Base-by-base conservation (phyloP, 192 early-diverging fungal species). In the Mortierella claussenii region DNA sequence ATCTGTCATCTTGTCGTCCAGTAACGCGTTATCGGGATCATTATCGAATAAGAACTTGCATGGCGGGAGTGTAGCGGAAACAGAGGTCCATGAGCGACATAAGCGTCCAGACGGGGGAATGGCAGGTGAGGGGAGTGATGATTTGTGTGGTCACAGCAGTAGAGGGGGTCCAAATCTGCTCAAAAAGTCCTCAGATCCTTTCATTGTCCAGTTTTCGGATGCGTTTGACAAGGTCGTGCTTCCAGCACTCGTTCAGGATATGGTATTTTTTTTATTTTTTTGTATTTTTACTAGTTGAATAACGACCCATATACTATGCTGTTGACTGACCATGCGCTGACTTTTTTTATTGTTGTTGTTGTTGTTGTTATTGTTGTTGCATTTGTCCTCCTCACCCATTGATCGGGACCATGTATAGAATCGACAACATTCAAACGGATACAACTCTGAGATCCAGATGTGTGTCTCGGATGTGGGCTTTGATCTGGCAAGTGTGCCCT, bases 391-490 rank as follows among this genome's bases (percentile, higher is more conserved):
- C n/a, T n/a, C n/a, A n/a, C n/a, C n/a, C n/a, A n/a, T n/a, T n/a
- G n/a, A n/a, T n/a, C n/a, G n/a, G n/a, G n/a, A n/a, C n/a, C n/a
- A n/a, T n/a, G n/a, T n/a, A 28, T 33, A 76, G 73, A 76, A 76
- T 55, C 73, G 63, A 9, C 73, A 76, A 26, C 64, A 67, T 44
- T 76, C 73, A 8, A 67, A 67, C 24, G 73, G 73, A 42, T 76
- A 76, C 43, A 76, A 76, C 24, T 52, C 64, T 5, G 73, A 76
- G 47, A 76, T 76, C 46, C 73, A 76, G 31, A 66, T 76, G 73
- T 76, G 64, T 20, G 53, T 76, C 24, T 55, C 73, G 9, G 64
- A 76, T 44, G 64, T 67, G 23, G 73, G 73, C 1, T 76, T 66
- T 18, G 59, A 76, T 42, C 10, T 76, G 3, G 45, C 73, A 26